Conservation (phyloP, 768 basidiomycete genomes). For the Hericium alpestre region DNA sequence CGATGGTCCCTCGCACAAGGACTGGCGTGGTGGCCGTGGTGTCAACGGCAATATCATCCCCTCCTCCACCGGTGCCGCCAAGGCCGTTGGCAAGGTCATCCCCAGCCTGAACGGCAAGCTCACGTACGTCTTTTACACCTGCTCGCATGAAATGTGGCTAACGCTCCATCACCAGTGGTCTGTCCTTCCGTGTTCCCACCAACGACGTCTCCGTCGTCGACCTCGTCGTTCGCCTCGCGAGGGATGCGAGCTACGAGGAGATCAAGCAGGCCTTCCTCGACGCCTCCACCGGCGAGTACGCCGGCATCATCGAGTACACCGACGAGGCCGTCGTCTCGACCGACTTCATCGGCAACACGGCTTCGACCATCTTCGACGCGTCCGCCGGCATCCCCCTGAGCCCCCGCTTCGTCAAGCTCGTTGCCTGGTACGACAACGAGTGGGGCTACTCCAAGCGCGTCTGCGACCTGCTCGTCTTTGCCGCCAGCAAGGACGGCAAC, state of each 20-base stretch:
- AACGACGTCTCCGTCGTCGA: conserved; percentile 97
- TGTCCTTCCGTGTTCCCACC: conserved; percentile 95
- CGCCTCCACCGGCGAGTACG: conserved; percentile 60
- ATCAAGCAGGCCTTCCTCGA: conserved; percentile 82
- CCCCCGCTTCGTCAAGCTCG: conserved; percentile 90
- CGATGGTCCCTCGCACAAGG: conserved; percentile 89
- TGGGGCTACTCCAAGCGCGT: conserved; percentile 93
- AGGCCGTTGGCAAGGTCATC: conserved; percentile 98
- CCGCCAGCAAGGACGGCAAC: conserved; percentile 58
- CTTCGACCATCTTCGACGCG: conserved; percentile 91
- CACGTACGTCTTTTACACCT: conserved; percentile 45
- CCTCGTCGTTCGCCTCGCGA: conserved; percentile 87
- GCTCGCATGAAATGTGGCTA: not conserved
- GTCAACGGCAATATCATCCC: conserved; percentile 99
- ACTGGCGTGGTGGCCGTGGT: conserved; percentile 95
- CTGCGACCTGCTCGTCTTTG: conserved; percentile 76
- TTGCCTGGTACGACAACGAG: conserved; percentile 93
- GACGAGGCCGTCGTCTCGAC: conserved; percentile 90
- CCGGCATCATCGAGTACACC: conserved; percentile 81
- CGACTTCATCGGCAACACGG: conserved; percentile 73
- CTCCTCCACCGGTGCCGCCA: conserved; percentile 96
- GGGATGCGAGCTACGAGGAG: conserved; percentile 73
- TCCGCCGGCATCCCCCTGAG: conserved; percentile 87
- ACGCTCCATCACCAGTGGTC: conserved; percentile 42
- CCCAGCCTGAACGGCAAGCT: conserved; percentile 94